These are phyloP conservation scores for Coniochaeta sp. DNA, from an alignment of 2,329 filamentous ascomycete species.

Conservation along the genomic window DNA sequence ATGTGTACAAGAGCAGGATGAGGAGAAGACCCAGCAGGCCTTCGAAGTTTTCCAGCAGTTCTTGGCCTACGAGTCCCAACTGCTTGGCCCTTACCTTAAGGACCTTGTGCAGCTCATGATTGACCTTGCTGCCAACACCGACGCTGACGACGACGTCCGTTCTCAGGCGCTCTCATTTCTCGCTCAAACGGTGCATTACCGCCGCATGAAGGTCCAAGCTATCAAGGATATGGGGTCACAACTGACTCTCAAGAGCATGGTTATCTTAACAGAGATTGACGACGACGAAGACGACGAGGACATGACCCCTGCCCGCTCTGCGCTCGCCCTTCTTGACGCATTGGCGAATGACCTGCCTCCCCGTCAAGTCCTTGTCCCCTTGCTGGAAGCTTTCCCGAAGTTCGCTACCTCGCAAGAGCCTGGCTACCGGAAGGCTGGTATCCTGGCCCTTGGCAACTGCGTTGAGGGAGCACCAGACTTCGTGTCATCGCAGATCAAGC, in stretches of 20 bases:
- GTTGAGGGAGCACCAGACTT: constrained; percentile 97
- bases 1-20: constrained; percentile 70
- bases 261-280: constrained; percentile 85
- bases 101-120: constrained; percentile 94
- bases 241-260: constrained; percentile 79
- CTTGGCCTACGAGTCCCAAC: constrained; percentile 78
- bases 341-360: constrained; percentile 83
- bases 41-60: constrained; percentile 98
- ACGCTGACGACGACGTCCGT: constrained; percentile 76
- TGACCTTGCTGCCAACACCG: constrained; percentile 68
- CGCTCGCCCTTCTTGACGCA: constrained; percentile 81
- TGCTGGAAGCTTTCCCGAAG: constrained; percentile 76
- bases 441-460: constrained; percentile 85
- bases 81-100: constrained; percentile 79
- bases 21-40: constrained; percentile 80
- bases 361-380: constrained; percentile 86
- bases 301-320: constrained; percentile 75
- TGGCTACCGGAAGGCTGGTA: constrained; percentile 80
- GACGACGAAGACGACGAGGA: constrained; percentile 76
- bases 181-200: constrained; percentile 84
- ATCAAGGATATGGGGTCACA: constrained; percentile 77
- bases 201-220: constrained; percentile 91
- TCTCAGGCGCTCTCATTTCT: constrained; percentile 90
- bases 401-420: constrained; percentile 72
- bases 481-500: constrained; percentile 83